A percentile compares a stretch with the other conserved stretches of the same genome.
These are phyloP conservation scores for Tricholoma sp. DNA, from an alignment of 768 basidiomycete genomes.

Conservation along the genomic window DNA sequence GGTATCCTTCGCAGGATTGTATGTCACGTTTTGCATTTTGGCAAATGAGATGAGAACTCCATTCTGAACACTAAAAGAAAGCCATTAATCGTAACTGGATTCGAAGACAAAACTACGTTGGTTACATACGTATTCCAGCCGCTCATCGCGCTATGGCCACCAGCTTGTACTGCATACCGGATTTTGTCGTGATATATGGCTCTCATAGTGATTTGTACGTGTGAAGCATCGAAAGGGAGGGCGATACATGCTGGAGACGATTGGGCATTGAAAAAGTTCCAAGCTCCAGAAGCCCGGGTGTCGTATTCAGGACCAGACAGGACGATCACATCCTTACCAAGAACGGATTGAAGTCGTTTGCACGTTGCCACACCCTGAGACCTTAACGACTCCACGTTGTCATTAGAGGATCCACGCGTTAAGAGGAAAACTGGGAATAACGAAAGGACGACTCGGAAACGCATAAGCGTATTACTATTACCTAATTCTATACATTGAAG, in stretches of 20 bases:
- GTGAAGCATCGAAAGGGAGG: conserved; percentile 22
- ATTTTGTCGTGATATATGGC: conserved; percentile 29
- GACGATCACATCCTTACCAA: background rate
- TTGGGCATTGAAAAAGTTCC: conserved; percentile 32
- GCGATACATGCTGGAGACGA: conserved; percentile 32
- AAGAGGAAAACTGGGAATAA: background rate
- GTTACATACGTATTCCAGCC: conserved; percentile 38
- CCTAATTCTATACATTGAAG: too few species aligned
- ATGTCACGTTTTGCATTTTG: conserved; percentile 33
- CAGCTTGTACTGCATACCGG: conserved; percentile 38
- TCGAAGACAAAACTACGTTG: too few species aligned
- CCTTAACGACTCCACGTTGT: too few species aligned
- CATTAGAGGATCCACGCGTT: too few species aligned
- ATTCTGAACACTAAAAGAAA: conserved; percentile 26
- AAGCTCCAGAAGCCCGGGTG: conserved; percentile 6
- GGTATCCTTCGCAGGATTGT: conserved; percentile 28
- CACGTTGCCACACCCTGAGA: background rate
- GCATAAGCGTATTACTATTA: background rate
- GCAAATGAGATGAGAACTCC: conserved; percentile 35
- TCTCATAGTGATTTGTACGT: conserved; percentile 35
- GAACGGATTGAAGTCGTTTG: background rate
- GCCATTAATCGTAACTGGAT: too few species aligned
- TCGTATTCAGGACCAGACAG: background rate
- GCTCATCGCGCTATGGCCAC: conserved; percentile 36
- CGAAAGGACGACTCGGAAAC: background rate